phyloP scores from a whole-genome alignment of 192 early-diverging fungal species.

The Coemansia guatemalensis region DNA sequence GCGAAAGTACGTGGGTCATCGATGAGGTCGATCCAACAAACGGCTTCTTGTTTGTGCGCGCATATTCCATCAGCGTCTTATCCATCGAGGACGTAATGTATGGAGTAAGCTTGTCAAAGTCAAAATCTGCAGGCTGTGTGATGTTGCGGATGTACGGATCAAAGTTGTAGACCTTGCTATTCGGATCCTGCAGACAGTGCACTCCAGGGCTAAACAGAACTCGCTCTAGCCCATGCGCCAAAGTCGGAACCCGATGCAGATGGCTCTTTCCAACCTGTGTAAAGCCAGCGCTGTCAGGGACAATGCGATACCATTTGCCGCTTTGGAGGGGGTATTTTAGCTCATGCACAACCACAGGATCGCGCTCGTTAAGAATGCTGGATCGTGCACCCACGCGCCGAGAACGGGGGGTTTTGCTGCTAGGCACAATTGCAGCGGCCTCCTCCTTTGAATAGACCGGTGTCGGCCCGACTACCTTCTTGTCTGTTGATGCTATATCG shows the following conservation, averaged over 20 bases:
- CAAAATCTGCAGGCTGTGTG: constrained; percentile 75
- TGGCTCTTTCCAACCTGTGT: constrained; percentile 33
- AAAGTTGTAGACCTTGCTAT: constrained; percentile 76
- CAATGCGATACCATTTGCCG: constrained; percentile 48
- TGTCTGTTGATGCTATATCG: constrained; percentile 4
- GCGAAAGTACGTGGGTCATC: constrained; percentile 71
- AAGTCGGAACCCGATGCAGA: constrained; percentile 38
- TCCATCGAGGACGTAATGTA: constrained; percentile 84
- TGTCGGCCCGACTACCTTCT: constrained; percentile 19
- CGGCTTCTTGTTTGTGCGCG: constrained; percentile 48
- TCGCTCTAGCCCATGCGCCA: constrained; percentile 52
- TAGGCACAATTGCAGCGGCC: constrained; percentile 15
- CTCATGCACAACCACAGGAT: constrained; percentile 47
- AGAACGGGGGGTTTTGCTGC: neutral
- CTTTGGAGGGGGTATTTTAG: constrained; percentile 25
- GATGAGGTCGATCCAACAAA: constrained; percentile 93
- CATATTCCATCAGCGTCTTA: constrained; percentile 53
- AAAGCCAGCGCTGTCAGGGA: constrained; percentile 15
- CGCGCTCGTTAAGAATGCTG: constrained; percentile 23
- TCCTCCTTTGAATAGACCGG: constrained; percentile 44
- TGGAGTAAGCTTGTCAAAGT: constrained; percentile 74
- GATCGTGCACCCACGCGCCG: constrained; percentile 25
- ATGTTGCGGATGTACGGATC: constrained; percentile 78
- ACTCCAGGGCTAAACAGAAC: constrained; percentile 70
- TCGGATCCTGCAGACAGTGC: constrained; percentile 76